Conservation (phyloP, 306 rosid species). For the Cicer cuneatum region DNA sequence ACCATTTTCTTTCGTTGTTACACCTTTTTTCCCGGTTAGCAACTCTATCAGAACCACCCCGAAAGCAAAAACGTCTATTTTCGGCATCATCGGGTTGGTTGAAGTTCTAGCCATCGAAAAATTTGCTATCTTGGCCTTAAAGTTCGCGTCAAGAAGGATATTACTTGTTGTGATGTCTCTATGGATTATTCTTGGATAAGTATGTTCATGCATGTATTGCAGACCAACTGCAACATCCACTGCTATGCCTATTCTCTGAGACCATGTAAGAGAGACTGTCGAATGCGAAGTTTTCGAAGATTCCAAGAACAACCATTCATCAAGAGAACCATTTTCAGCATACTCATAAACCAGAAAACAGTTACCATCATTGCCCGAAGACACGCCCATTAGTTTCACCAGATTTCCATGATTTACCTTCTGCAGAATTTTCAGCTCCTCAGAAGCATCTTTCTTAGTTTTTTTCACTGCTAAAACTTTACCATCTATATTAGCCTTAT, state of each 20-base stretch:
- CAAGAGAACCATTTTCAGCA: constrained; percentile 78
- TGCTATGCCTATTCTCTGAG: constrained; percentile 72
- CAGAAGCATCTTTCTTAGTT: constrained; percentile 60
- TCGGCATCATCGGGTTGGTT: constrained; percentile 50
- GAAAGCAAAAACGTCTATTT: constrained; percentile 71
- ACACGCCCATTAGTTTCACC: constrained; percentile 72
- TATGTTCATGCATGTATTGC: constrained; percentile 89
- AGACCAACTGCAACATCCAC: constrained; percentile 79
- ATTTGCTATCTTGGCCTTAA: constrained; percentile 84
- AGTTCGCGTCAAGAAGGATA: constrained; percentile 67
- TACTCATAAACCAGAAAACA: constrained; percentile 74
- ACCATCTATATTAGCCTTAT: constrained; percentile 66
- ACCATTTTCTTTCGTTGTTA: constrained; percentile 52
- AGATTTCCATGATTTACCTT: constrained; percentile 83
- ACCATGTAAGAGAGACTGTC: constrained; percentile 62
- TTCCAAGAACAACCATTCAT: constrained; percentile 60
- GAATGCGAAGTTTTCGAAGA: constrained; percentile 45
- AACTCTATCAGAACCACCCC: constrained; percentile 74
- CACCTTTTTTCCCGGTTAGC: constrained; percentile 68
- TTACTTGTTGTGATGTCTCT: constrained; percentile 71
- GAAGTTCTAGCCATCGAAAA: constrained; percentile 71
- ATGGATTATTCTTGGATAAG: constrained; percentile 74
- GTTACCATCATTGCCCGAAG: constrained; percentile 54
- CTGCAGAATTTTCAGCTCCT: constrained; percentile 77
- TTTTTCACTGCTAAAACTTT: constrained; percentile 63